These are phyloP conservation scores for Metarhizium anisopliae DNA, from an alignment of 2,329 filamentous ascomycete genomes.

Conservation along the genomic window DNA sequence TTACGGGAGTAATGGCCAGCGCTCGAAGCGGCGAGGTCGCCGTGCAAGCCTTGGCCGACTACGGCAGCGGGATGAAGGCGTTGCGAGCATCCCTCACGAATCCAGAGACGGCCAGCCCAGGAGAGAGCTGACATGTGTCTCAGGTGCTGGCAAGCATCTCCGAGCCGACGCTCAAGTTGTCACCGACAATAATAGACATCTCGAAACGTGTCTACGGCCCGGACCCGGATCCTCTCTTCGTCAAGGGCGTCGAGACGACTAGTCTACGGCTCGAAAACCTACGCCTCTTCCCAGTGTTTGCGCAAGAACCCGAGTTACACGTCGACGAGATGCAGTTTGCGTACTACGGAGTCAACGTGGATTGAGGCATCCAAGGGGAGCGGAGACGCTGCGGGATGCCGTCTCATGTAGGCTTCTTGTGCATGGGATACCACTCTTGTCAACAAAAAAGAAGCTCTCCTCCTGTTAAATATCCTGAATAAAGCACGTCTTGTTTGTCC, in stretches of 20 bases:
- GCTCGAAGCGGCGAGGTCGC: background rate
- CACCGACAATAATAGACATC: background rate
- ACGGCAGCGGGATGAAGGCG: background rate
- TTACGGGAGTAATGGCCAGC: background rate
- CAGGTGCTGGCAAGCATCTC: background rate
- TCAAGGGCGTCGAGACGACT: background rate
- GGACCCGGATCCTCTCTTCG: background rate
- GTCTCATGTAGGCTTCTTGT: background rate
- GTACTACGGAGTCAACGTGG: background rate
- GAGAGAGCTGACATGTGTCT: background rate
- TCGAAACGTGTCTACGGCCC: background rate
- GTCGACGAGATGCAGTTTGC: background rate
- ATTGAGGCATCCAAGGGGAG: background rate
- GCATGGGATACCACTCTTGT: background rate
- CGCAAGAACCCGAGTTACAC: background rate
- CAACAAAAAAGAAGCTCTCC: too few relatives aligned
- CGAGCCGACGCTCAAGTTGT: background rate
- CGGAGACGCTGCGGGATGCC: background rate
- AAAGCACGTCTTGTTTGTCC: too few relatives aligned
- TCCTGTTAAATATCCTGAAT: too few relatives aligned
- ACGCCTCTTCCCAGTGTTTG: background rate
- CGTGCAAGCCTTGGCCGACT: background rate
- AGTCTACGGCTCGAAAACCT: background rate
- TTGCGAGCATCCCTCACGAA: background rate
- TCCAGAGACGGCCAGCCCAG: background rate